Evolutionary conservation across 257 asterid species (phyloP).

Genomic region (Misopates orontium): DNA sequence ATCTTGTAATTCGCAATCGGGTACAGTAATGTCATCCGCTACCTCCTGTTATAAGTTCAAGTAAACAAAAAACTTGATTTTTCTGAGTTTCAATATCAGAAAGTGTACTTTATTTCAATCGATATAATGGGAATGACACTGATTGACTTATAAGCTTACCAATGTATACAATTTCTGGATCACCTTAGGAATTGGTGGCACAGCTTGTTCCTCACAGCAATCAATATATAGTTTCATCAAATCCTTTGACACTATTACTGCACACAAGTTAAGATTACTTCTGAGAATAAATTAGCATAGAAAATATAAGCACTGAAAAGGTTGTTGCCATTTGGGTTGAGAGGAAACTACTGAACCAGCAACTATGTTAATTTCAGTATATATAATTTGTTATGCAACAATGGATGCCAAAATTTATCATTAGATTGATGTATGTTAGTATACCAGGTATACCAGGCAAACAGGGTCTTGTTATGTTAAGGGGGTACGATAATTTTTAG

Average conservation of each 20-base stretch:
- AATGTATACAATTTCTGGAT: slow-evolving; percentile 69
- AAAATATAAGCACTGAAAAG: no score
- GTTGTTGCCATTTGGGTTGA: no score
- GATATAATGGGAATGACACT: slow-evolving; percentile 1
- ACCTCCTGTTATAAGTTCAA: slow-evolving; percentile 59
- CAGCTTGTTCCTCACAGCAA: slow-evolving; percentile 64
- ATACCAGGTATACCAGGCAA: no score
- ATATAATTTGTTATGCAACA: no score
- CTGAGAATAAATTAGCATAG: no score
- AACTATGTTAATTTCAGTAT: no score
- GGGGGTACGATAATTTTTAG: no score
- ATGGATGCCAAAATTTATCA: no score
- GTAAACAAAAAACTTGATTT: slow-evolving; percentile 6
- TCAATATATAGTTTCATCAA: slow-evolving; percentile 77
- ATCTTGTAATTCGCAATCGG: slow-evolving; percentile 85
- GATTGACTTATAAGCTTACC: slow-evolving; percentile 29
- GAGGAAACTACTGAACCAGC: no score
- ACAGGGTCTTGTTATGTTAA: no score
- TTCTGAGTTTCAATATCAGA: background rate
- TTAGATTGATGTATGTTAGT: no score
- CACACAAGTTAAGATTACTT: slow-evolving; percentile 31
- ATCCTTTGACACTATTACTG: slow-evolving; percentile 82
- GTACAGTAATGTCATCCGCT: slow-evolving; percentile 77
- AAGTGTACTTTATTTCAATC: no score
- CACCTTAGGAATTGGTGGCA: slow-evolving; percentile 66